Conservation (phyloP, 73 alveolate species). For the Tetrahymena malaccensis region DNA sequence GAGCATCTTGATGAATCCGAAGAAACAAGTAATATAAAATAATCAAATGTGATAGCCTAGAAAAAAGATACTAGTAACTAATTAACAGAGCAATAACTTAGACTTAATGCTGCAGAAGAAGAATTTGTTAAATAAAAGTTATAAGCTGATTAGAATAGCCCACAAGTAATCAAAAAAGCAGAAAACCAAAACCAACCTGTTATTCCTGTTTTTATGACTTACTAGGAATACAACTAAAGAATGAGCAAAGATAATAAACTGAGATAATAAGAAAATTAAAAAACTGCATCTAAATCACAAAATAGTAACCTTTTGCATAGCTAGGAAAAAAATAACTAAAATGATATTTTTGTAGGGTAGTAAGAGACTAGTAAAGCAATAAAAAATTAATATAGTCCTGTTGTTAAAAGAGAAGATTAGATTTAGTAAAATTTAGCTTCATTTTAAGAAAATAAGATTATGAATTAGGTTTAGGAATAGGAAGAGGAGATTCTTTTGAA, state of each 20-base stretch:
- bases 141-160: not conserved
- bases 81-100: not conserved
- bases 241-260: not conserved
- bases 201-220: not conserved
- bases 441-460: not conserved
- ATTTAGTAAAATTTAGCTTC: not conserved
- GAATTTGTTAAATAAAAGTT: not conserved
- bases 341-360: not conserved
- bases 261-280: not conserved
- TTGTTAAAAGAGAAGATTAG: not conserved
- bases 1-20: not conserved
- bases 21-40: not conserved
- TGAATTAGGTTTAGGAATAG: not conserved
- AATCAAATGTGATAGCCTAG: not conserved
- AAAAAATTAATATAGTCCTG: not conserved
- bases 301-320: not conserved
- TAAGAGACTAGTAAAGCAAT: not conserved
- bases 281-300: not conserved
- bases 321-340: not conserved
- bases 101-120: not conserved
- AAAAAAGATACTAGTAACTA: not conserved
- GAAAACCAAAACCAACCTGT: not conserved
- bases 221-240: not conserved
- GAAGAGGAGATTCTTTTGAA: not conserved
- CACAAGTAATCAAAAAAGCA: not conserved